phyloP scores from a whole-genome alignment of 2,329 filamentous ascomycete species.

The Stagonosporopsis rhizophila region DNA sequence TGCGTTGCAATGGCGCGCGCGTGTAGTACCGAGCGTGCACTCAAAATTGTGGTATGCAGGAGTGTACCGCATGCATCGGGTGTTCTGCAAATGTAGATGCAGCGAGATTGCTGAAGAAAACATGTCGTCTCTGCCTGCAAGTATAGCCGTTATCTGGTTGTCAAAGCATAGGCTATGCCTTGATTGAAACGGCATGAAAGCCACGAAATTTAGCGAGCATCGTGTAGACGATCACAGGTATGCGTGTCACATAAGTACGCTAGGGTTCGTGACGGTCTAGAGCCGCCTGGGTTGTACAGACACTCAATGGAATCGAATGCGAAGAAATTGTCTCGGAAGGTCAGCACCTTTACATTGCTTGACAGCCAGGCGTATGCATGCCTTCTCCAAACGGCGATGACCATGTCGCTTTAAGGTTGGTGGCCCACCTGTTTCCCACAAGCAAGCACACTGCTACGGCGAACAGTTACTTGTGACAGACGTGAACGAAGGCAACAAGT shows the following conservation, averaged over 20 bases:
- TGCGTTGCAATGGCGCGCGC: neutral
- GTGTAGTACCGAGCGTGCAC: neutral
- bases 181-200: slow-evolving; percentile 18
- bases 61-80: neutral
- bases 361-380: slow-evolving; percentile 21
- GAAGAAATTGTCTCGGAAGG: slow-evolving; percentile 13
- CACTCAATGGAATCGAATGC: slow-evolving; percentile 7
- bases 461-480: neutral
- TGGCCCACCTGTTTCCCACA: neutral
- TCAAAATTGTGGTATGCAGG: too few relatives aligned
- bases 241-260: slow-evolving; percentile 7
- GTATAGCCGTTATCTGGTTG: slow-evolving; percentile 7
- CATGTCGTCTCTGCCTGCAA: neutral
- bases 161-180: slow-evolving; percentile 4
- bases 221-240: slow-evolving; percentile 6
- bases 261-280: slow-evolving; percentile 22
- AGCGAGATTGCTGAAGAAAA: neutral
- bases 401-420: slow-evolving; percentile 8
- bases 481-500: neutral
- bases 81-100: neutral
- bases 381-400: slow-evolving; percentile 11
- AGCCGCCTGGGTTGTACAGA: slow-evolving; percentile 18
- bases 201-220: slow-evolving; percentile 7
- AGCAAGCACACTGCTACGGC: neutral
- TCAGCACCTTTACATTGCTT: slow-evolving; percentile 10